phyloP scores from a whole-genome alignment of 176 grass and related monocot genomes.

The Oryza rufipogon region DNA sequence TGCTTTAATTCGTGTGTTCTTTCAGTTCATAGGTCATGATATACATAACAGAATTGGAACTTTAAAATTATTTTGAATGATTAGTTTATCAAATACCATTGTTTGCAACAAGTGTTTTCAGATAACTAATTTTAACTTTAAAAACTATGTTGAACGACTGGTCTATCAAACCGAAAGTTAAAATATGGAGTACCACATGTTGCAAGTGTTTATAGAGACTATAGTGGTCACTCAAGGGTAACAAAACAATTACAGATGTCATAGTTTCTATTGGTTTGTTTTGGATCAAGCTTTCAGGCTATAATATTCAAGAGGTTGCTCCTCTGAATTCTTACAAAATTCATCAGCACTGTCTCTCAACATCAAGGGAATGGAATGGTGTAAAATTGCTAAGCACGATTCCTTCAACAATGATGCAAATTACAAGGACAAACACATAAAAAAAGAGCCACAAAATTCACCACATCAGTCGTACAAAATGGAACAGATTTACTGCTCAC shows the following conservation, averaged over 20 bases:
- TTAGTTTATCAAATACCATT: too few species aligned
- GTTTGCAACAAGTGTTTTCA: too few species aligned
- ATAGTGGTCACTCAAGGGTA: neutral
- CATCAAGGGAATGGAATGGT: neutral
- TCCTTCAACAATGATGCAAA: neutral
- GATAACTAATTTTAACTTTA: too few species aligned
- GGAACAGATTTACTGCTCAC: conserved; percentile 61
- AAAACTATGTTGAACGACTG: too few species aligned
- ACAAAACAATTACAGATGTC: neutral
- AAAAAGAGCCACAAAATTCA: conserved; percentile 28
- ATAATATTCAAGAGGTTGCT: neutral
- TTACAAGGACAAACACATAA: conserved; percentile 46
- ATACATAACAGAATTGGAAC: too few species aligned
- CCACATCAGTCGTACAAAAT: conserved; percentile 52
- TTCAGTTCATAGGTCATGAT: too few species aligned
- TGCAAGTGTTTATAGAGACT: too few species aligned
- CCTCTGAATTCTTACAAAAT: neutral
- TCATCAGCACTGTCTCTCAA: neutral
- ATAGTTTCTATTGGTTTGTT: neutral
- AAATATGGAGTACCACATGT: too few species aligned
- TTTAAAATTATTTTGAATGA: too few species aligned
- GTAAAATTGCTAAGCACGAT: neutral
- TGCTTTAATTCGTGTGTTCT: too few species aligned
- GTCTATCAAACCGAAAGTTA: too few species aligned
- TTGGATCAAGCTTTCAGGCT: neutral